Base-by-base conservation (phyloP, 345 rosid species). In the Rhodamnia rubescens region DNA sequence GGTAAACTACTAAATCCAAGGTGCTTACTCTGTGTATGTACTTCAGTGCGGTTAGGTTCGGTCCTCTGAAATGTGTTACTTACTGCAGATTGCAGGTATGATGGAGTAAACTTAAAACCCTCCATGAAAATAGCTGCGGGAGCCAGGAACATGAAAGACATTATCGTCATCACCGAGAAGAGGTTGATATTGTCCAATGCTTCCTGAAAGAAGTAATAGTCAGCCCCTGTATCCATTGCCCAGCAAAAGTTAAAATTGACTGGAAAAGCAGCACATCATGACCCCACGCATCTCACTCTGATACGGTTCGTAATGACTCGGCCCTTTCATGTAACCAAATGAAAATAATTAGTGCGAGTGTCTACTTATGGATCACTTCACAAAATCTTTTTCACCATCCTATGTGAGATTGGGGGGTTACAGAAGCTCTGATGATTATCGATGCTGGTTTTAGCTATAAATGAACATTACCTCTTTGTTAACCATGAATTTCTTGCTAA, bases 131-230 rank as follows among this genome's bases (percentile, higher is more conserved):
- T 84, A 54, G 98, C 97, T 9, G 90, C 32, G 21, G 99, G 99
- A 87, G 89, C 93, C 91, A 94, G 84, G 54, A 95, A 88, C 61
- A 90, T 84, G 85, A 95, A 95, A 52, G 96, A 94, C 53, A 95
- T 92, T 5, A 94, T 86, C 8, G 98, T 95, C 87, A 97, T 90
- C 24, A 93, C 90, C 22, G 98, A 95, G 93, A 97, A 95, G 85
- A 95, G 94, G 87, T 94, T 95, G 94, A 94, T 87, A 87, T 95
- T 95, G 90, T 97, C 98, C 95, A 97, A 74, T 22, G 92, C 50
- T 85, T 91, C 98, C 98, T 95, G 93, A 75, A 78, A 75, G 85
- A 59, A n/a, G 55, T 58, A 29, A 11, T 11, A 27, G 47, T 36
- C 32, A 21, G 47, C 47, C 47, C 3, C 47, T 42, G 14, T 36